Evolutionary conservation across 1,284 basidiomycete genomes (phyloP), one percentile per base, ranked within the genome.

Genomic region (Exobasidium cylindrosporum): DNA sequence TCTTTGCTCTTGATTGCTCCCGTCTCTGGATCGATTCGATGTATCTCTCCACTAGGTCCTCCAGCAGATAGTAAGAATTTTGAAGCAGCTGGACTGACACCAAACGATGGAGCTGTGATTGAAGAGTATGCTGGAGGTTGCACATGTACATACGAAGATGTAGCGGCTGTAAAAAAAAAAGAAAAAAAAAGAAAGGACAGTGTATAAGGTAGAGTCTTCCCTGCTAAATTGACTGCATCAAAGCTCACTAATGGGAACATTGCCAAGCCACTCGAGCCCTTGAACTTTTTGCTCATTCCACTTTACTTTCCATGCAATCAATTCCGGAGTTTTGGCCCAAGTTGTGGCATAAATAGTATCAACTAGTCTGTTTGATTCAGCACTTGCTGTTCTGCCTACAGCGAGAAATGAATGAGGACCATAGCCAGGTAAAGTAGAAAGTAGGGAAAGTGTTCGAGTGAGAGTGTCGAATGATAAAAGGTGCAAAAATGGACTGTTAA

Each of bases 11-110:
- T 54, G 14, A 78, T 70, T 17, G 21, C 44, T 6, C 74, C 74
- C 0, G 60, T 76, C 1, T 50, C 26, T 0, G 47, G 28, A 26
- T 74, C 58, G 10, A 78, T 46, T 1, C 1, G 10, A 26, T 75
- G 74, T 13, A 76, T 26, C 55, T 78, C 74, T 11, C 76, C 76
- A 2, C 73, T 78, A 0, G 76, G 76, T 1, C 76, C 76, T 14
- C 76, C 76, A 0, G 73, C 74, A 1, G 57, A 59, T 11, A 68
- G 73, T 17, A 78, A 62, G 57, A 62, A 69, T 1, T 58, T 32
- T 4, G 45, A 44, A 2, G 63, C 30, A 0, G 67, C 69, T 0
- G 70, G 60, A 4, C 26, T 3, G 11, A 61, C 46, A 1, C 67
- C 69, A 35, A 66, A 77, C n/a, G 60, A 57, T 4, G 76, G 73